phyloP scores from a whole-genome alignment of 345 rosid genomes.

The Orychophragmus violaceus region DNA sequence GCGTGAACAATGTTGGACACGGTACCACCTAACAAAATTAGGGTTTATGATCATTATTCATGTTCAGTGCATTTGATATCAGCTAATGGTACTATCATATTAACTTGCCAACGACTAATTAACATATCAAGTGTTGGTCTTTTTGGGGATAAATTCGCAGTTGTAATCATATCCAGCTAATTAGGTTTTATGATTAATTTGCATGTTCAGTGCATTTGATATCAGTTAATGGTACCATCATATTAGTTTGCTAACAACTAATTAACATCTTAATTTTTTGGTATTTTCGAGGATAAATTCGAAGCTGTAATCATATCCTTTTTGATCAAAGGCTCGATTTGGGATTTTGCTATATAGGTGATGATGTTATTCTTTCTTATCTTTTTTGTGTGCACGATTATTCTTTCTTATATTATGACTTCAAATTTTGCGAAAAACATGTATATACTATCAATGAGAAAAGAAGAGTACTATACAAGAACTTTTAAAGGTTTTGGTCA shows the following conservation, averaged over 20 bases:
- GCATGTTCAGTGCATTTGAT: background rate
- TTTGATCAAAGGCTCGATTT: background rate
- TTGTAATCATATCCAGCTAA: background rate
- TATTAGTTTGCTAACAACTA: background rate
- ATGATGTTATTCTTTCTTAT: slow-evolving; percentile 1
- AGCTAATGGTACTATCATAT: background rate
- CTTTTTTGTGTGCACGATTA: too few species aligned
- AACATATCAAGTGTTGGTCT: background rate
- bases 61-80: background rate
- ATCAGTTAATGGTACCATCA: background rate
- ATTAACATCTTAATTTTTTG: background rate
- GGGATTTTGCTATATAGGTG: background rate
- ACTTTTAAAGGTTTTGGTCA: background rate
- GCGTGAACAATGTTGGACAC: background rate
- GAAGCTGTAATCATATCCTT: background rate
- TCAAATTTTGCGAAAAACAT: background rate
- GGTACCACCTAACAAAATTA: slow-evolving; percentile 3
- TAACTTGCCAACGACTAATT: background rate
- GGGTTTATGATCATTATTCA: background rate
- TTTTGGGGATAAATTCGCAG: background rate
- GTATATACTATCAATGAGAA: background rate
- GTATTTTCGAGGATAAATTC: background rate
- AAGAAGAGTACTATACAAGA: background rate
- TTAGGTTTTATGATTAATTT: background rate
- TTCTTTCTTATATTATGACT: background rate